Evolutionary conservation across 495 filamentous ascomycete species (phyloP), one percentile per base, ranked within the genome.

Genomic region (Penicillium nucicola): DNA sequence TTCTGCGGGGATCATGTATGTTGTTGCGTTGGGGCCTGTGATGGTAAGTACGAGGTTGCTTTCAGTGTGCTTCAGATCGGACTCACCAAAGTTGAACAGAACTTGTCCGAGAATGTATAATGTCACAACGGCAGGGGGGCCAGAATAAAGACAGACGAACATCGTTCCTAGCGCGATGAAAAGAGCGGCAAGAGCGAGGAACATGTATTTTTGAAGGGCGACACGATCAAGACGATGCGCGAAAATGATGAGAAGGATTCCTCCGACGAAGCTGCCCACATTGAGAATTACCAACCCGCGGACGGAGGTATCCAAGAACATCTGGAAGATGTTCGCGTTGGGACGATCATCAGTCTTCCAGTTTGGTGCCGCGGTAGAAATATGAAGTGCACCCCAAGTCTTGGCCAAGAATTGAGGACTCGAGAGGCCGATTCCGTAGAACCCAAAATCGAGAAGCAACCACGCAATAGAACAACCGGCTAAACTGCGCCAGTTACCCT

Each of bases 1-100:
- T 60, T 84, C 82, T 25, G 76, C 79, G 12, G 80, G 79, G 40
- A 82, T 74, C 49, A 85, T 84, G 57, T 84, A 86, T 1, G 77
- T 82, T 25, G 82, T 78, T 18, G 77, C 78, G 55, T 84, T 85
- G 28, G 81, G 80, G 31, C 73, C 72, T 70, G 42, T 12, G n/a
- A 34, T 22, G 39, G 46, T 66, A 48, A 57, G 49, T 31, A 32
- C 25, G 33, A 19, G n/a, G n/a, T 13, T 28, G 5, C 25, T 12
- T 45, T 19, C 22, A 36, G n/a, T 14, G 33, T 32, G 3, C 12
- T 15, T 37, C 10, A 42, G 22, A 23, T 28, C 39, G 8, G 22
- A 53, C 48, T 22, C 62, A 64, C 83, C 83, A 20, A 85, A 74
- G 53, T 86, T 85, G 66, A 86, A 87, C n/a, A 85, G 53, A 0